Evolutionary conservation across 345 rosid genomes (phyloP).

Genomic region (Eucalyptus coolabah): DNA sequence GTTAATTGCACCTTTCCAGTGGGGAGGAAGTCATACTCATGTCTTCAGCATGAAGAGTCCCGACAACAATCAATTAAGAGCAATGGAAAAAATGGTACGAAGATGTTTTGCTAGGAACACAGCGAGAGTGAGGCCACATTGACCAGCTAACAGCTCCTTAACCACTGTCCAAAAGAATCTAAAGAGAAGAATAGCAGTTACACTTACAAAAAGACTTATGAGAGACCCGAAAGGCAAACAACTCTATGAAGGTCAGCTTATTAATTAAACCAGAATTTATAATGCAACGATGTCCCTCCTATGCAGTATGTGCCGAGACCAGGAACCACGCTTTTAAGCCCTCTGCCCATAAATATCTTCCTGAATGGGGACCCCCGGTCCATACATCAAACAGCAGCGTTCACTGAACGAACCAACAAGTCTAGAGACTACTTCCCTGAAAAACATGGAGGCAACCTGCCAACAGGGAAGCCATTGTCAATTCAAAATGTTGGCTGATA

Average conservation of each 20-base stretch:
- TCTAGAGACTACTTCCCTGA: conserved; percentile 77
- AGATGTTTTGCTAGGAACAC: neutral
- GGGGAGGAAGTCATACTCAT: neutral
- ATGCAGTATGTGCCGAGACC: neutral
- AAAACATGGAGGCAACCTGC: conserved; percentile 77
- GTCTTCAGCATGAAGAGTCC: neutral
- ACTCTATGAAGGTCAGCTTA: neutral
- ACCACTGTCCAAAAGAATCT: neutral
- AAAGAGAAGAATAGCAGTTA: neutral
- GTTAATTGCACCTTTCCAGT: neutral
- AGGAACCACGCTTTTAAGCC: conserved; percentile 9
- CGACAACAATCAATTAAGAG: neutral
- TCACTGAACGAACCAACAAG: conserved; percentile 72
- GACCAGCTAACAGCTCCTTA: neutral
- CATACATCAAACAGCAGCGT: conserved; percentile 71
- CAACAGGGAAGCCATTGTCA: neutral
- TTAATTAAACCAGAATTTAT: neutral
- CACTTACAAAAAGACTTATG: neutral
- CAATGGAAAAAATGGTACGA: neutral
- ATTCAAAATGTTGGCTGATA: neutral
- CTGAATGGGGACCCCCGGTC: conserved; percentile 51
- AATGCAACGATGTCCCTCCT: neutral
- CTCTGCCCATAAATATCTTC: conserved; percentile 48
- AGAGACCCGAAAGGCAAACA: neutral
- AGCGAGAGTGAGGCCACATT: neutral